Percentiles rank a stretch among this genome's conserved stretches.
phyloP scores from a whole-genome alignment of 139 green algal species.

The Tetradesmus lagerheimii region DNA sequence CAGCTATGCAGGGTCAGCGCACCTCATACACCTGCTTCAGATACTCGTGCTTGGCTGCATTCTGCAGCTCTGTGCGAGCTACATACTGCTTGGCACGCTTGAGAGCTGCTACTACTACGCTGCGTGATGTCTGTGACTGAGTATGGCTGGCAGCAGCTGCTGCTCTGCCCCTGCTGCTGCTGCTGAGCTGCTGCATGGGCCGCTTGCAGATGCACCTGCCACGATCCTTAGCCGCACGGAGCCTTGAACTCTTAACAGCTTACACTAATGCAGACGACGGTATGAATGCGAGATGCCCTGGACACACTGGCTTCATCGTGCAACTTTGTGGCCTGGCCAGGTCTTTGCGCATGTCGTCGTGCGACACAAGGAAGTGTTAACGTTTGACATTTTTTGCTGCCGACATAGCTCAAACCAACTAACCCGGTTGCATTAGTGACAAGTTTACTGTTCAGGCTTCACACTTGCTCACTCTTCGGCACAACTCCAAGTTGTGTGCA shows the following conservation, averaged over 20 bases:
- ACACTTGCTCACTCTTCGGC: no score
- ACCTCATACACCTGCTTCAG: constrained; percentile 44
- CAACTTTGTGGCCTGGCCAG: no score
- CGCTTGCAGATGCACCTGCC: neutral
- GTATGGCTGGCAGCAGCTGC: neutral
- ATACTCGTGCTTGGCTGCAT: constrained; percentile 39
- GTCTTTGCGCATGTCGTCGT: no score
- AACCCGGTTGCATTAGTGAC: neutral
- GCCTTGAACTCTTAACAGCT: no score
- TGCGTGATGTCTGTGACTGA: neutral
- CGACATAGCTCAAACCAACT: neutral
- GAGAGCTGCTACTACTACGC: neutral
- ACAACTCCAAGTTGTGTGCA: neutral
- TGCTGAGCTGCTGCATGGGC: neutral
- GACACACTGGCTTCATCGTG: no score
- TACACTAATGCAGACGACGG: no score
- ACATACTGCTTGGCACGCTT: constrained; percentile 15
- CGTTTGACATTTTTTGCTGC: no score
- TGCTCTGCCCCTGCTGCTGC: neutral
- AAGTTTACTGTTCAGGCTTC: neutral
- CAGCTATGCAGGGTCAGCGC: neutral
- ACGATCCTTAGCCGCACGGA: no score
- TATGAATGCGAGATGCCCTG: no score
- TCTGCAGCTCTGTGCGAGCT: constrained; percentile 21
- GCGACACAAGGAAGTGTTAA: no score